Percentiles rank a stretch among this genome's conserved stretches.
Evolutionary conservation across 1,284 basidiomycete species (phyloP).

Genomic region (Ceraceosorus bombacis): DNA sequence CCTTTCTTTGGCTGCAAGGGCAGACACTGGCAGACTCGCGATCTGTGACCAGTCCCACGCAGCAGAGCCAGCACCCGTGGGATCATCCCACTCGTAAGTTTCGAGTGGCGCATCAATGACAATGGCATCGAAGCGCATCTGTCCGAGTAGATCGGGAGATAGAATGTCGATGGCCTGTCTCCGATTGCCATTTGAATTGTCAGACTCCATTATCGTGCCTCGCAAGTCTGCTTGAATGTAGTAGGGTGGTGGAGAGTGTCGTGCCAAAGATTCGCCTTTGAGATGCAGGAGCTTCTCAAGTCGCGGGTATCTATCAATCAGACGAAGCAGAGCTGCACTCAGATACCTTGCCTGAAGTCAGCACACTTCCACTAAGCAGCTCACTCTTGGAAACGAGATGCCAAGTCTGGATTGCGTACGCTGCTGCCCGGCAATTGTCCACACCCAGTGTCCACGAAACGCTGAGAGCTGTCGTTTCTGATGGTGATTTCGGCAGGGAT

Average conservation of each 20-base stretch:
- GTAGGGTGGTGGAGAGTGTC: slow-evolving; percentile 29
- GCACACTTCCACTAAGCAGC: no score
- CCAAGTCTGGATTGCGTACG: slow-evolving; percentile 44
- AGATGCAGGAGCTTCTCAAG: slow-evolving; percentile 33
- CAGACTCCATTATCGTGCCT: background rate
- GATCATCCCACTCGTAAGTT: slow-evolving; percentile 40
- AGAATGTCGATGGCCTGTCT: slow-evolving; percentile 9
- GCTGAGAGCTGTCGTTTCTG: slow-evolving; percentile 83
- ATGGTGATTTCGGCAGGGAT: slow-evolving; percentile 81
- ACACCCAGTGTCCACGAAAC: slow-evolving; percentile 63
- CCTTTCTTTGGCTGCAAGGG: slow-evolving; percentile 65
- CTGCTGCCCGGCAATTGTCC: slow-evolving; percentile 35
- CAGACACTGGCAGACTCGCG: slow-evolving; percentile 71
- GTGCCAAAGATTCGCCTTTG: slow-evolving; percentile 31
- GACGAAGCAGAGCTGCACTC: no score
- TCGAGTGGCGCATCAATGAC: slow-evolving; percentile 78
- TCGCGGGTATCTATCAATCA: slow-evolving; percentile 25
- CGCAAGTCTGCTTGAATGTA: slow-evolving; percentile 34
- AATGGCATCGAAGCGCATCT: slow-evolving; percentile 82
- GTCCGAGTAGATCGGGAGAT: slow-evolving; percentile 39
- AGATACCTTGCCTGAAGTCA: no score
- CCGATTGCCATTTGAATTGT: slow-evolving; percentile 9
- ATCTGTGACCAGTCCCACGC: slow-evolving; percentile 73
- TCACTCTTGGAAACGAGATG: slow-evolving; percentile 74
- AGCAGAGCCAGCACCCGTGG: slow-evolving; percentile 8